Conservation (phyloP, 139 green algal genomes). For the Chlamydomonas schloesseri region DNA sequence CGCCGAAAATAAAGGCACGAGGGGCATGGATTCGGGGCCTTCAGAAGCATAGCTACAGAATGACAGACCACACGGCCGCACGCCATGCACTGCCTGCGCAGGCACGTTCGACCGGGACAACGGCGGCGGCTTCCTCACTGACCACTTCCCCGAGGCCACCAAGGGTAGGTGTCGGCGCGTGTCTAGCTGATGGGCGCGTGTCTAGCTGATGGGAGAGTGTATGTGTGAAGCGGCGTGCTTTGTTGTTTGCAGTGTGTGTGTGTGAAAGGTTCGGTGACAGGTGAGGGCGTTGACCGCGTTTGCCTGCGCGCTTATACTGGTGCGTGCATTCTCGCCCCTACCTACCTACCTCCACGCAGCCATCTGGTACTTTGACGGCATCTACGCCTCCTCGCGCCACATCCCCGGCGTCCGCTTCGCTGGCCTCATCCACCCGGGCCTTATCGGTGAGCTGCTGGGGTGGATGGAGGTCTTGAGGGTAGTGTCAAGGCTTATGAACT, state of each 20-base stretch:
- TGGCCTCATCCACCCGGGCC: conserved; percentile 69
- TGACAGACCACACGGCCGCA: too few relatives aligned
- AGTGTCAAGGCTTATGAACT: too few relatives aligned
- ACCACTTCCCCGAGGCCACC: conserved; percentile 80
- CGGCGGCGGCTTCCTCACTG: conserved; percentile 81
- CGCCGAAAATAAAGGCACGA: too few relatives aligned
- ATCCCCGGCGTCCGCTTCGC: conserved; percentile 78
- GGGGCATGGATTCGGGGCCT: too few relatives aligned
- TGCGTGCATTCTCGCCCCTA: too few relatives aligned
- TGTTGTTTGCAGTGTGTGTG: not conserved
- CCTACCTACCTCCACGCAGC: not conserved
- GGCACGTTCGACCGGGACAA: conserved; percentile 85
- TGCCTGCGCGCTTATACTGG: too few relatives aligned
- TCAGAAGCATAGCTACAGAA: too few relatives aligned
- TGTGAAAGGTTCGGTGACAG: not conserved
- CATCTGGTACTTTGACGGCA: conserved; percentile 77
- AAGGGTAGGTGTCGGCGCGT: conserved; percentile 55
- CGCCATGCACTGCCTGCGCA: not conserved
- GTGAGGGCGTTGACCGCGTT: too few relatives aligned
- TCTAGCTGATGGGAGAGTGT: too few relatives aligned
- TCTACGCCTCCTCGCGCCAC: conserved; percentile 74
- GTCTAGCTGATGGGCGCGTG: too few relatives aligned
- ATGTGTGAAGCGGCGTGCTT: too few relatives aligned
- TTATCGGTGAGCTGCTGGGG: conserved; percentile 76
- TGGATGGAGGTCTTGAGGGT: too few relatives aligned